These are phyloP conservation scores for Mycena metata DNA, from an alignment of 768 basidiomycete genomes.

Conservation along the genomic window DNA sequence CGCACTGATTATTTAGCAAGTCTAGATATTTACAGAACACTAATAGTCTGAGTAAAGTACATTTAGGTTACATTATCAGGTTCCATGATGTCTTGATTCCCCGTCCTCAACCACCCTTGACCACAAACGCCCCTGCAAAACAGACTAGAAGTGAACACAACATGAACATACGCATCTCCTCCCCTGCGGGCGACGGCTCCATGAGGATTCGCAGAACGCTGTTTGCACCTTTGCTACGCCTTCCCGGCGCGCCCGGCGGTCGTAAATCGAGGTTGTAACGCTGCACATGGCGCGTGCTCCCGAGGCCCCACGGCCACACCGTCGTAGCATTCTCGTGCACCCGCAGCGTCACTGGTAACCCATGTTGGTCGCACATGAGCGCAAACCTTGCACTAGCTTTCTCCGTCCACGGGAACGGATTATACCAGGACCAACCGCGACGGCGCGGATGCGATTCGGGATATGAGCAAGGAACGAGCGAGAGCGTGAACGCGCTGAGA, in stretches of 20 bases:
- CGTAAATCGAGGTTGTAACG: conserved; percentile 58
- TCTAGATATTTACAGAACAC: too few relatives aligned
- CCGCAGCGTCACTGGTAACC: conserved; percentile 67
- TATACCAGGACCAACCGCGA: conserved; percentile 43
- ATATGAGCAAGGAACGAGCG: conserved; percentile 70
- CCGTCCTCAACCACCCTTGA: conserved; percentile 9
- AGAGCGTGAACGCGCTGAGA: conserved; percentile 71
- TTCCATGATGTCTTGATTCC: too few relatives aligned
- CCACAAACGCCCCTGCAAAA: conserved; percentile 63
- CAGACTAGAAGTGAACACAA: conserved; percentile 64
- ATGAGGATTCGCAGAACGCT: conserved; percentile 61
- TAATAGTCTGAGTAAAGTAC: too few relatives aligned
- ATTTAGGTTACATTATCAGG: too few relatives aligned
- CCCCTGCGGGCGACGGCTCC: conserved; percentile 74
- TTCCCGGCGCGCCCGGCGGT: conserved; percentile 52
- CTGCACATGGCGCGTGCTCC: conserved; percentile 52
- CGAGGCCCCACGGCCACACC: conserved; percentile 65
- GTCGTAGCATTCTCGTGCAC: conserved; percentile 64
- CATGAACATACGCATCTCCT: conserved; percentile 73
- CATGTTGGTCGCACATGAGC: conserved; percentile 72
- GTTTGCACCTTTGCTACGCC: conserved; percentile 55
- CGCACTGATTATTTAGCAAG: too few relatives aligned
- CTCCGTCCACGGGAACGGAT: conserved; percentile 58
- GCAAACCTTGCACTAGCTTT: conserved; percentile 68
- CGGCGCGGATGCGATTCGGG: conserved; percentile 64